Percentiles rank a stretch among this genome's conserved stretches.
phyloP scores from a whole-genome alignment of 2,329 filamentous ascomycete genomes.

The Microdochium paspali region DNA sequence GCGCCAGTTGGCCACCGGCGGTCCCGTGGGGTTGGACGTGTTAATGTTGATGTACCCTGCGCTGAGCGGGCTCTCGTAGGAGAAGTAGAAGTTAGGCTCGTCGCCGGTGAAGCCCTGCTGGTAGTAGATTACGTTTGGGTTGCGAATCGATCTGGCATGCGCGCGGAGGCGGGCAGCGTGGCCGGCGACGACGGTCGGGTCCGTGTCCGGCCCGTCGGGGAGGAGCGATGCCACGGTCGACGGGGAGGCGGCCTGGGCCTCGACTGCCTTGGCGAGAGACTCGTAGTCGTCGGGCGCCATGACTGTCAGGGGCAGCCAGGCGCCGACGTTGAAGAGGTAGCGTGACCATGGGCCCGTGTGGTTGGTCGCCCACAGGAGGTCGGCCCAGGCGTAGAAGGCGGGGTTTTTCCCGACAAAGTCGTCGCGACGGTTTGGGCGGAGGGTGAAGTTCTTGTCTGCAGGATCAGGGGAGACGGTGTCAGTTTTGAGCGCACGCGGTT shows the following conservation, averaged over 20 bases:
- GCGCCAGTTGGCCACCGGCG: slow-evolving; percentile 27
- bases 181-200: slow-evolving; percentile 25
- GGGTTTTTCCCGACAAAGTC: not conserved
- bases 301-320: slow-evolving; percentile 20
- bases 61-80: slow-evolving; percentile 26
- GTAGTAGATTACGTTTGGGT: slow-evolving; percentile 11
- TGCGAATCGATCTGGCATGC: slow-evolving; percentile 6
- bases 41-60: slow-evolving; percentile 28
- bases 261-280: slow-evolving; percentile 14
- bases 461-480: not conserved
- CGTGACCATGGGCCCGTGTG: slow-evolving; percentile 19
- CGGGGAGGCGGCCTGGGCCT: slow-evolving; percentile 9
- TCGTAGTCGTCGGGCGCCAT: slow-evolving; percentile 19
- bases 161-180: slow-evolving; percentile 22
- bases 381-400: not conserved
- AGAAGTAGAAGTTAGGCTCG: slow-evolving; percentile 8
- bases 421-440: slow-evolving; percentile 1
- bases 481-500: not conserved
- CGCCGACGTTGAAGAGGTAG: slow-evolving; percentile 1
- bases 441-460: not conserved
- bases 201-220: slow-evolving; percentile 7
- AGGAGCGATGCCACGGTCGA: not conserved
- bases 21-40: slow-evolving; percentile 19
- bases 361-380: slow-evolving; percentile 3
- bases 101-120: not conserved